Percentiles rank a stretch among this genome's conserved stretches.
These are phyloP conservation scores for Leishmania lainsoni DNA, from an alignment of 208 protist genomes.

Conservation along the genomic window DNA sequence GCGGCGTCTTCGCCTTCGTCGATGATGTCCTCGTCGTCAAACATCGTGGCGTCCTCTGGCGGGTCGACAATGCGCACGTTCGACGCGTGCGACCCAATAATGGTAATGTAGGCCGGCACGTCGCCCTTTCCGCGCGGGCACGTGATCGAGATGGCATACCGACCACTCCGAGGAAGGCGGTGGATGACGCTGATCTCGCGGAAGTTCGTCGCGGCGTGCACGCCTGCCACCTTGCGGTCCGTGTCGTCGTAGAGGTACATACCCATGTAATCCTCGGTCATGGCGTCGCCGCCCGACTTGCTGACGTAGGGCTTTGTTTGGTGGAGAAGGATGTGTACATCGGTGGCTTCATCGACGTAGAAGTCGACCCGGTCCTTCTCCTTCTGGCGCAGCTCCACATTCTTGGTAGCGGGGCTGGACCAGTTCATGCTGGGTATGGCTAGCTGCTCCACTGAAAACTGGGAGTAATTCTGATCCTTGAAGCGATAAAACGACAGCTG, in stretches of 20 bases:
- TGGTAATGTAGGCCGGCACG: slow-evolving; percentile 52
- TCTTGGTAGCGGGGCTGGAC: slow-evolving; percentile 34
- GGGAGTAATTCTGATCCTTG: slow-evolving; percentile 42
- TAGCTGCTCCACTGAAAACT: slow-evolving; percentile 45
- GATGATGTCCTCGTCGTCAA: slow-evolving; percentile 79
- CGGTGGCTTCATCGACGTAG: slow-evolving; percentile 65
- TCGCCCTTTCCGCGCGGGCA: slow-evolving; percentile 65
- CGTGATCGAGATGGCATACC: slow-evolving; percentile 72
- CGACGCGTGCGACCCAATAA: slow-evolving; percentile 41
- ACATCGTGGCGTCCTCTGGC: slow-evolving; percentile 62
- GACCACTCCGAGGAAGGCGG: slow-evolving; percentile 49
- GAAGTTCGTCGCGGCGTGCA: slow-evolving; percentile 80
- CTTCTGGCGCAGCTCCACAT: slow-evolving; percentile 40
- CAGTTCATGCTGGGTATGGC: slow-evolving; percentile 48
- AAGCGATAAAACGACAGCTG: slow-evolving; percentile 54
- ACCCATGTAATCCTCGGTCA: slow-evolving; percentile 79
- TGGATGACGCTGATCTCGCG: slow-evolving; percentile 81
- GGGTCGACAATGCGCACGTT: slow-evolving; percentile 68
- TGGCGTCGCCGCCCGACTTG: slow-evolving; percentile 58
- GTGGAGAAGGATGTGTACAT: slow-evolving; percentile 71
- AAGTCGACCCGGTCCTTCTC: slow-evolving; percentile 83
- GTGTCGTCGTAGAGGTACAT: slow-evolving; percentile 84
- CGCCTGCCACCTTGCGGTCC: slow-evolving; percentile 56
- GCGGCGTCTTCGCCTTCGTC: slow-evolving; percentile 62
- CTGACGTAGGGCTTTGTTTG: slow-evolving; percentile 61